Evolutionary conservation across 2,329 filamentous ascomycete species (phyloP), one percentile per base, ranked within the genome.

Genomic region (Hysterium pulicare): DNA sequence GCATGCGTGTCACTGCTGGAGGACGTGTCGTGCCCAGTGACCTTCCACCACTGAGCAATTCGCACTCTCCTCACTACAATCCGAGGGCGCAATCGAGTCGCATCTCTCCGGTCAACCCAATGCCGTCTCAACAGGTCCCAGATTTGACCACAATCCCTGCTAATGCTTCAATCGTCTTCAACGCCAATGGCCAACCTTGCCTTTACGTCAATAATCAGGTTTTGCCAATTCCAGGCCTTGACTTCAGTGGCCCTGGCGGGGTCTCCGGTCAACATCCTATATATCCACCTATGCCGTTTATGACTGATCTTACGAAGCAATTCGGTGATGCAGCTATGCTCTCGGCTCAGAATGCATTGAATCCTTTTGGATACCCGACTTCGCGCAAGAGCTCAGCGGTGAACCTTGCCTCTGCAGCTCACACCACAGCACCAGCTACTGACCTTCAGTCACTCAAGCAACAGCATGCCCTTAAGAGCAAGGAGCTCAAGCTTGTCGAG

Each of bases 21-120:
- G 73, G 73, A n/a, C 69, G 72, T 15, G 70, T 76, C 46, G 73
- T 76, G n/a, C 72, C 73, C 11, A 73, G 67, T 39, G 73, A 68
- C 45, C 54, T 66, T 38, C 57, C 57, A 33, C 59, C 57, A n/a
- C 49, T 67, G 20, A 50, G 51, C 33, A 58, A 53, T 40, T 47
- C 57, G 16, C 57, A 60, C 41, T 62, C 58, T 45, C 53, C 50
- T 21, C n/a, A 33, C 42, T 58, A 62, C 54, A 61, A 53, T 46
- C 55, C 58, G 51, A 61, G 54, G 35, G 46, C 55, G 11, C 53
- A 55, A 33, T 31, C 59, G 22, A 55, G 57, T 21, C 45, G 44
- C 24, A 40, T 54, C 23, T 39, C 51, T 16, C 42, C 53, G 4
- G 47, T 48, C 42, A 58, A 51, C 46, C 41, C 42, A 30, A 62